Percentiles rank a stretch among this genome's conserved stretches.
These are phyloP conservation scores for Podila epigama DNA, from an alignment of 192 early-diverging fungal genomes.

Conservation along the genomic window DNA sequence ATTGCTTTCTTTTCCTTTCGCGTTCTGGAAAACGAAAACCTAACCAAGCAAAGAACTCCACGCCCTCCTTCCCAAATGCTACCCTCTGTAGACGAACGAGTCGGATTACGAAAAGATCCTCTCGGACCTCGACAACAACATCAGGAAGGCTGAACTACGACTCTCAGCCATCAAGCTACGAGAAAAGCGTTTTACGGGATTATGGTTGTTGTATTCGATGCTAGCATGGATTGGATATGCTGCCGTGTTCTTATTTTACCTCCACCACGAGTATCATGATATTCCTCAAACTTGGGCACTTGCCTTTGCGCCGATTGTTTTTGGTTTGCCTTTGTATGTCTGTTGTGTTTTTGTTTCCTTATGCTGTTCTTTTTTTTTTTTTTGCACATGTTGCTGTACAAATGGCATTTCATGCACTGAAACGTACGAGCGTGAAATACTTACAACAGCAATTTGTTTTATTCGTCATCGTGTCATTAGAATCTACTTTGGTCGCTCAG, in stretches of 20 bases:
- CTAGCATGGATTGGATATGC: conserved; percentile 64
- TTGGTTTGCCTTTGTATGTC: conserved; percentile 53
- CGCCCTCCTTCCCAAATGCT: no score
- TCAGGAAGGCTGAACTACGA: conserved; percentile 66
- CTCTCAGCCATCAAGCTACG: conserved; percentile 72
- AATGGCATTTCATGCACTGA: no score
- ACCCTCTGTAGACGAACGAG: conserved; percentile 33
- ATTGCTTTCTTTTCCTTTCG: no score
- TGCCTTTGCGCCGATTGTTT: conserved; percentile 52
- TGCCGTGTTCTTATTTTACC: conserved; percentile 57
- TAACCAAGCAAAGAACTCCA: background rate
- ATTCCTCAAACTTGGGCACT: conserved; percentile 54
- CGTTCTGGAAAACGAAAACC: no score
- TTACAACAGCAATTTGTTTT: no score
- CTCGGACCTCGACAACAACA: conserved; percentile 70
- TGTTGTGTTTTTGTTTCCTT: conserved; percentile 2
- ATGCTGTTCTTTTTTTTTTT: background rate
- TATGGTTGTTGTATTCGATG: conserved; percentile 67
- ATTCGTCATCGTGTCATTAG: conserved; percentile 9
- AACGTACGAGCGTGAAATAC: no score
- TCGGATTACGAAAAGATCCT: conserved; percentile 61
- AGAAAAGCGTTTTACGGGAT: conserved; percentile 58
- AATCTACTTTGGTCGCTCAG: conserved; percentile 49
- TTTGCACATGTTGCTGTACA: no score
- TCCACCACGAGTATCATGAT: conserved; percentile 51